phyloP scores from a whole-genome alignment of 495 filamentous ascomycete genomes.

The Tricharina praecox region DNA sequence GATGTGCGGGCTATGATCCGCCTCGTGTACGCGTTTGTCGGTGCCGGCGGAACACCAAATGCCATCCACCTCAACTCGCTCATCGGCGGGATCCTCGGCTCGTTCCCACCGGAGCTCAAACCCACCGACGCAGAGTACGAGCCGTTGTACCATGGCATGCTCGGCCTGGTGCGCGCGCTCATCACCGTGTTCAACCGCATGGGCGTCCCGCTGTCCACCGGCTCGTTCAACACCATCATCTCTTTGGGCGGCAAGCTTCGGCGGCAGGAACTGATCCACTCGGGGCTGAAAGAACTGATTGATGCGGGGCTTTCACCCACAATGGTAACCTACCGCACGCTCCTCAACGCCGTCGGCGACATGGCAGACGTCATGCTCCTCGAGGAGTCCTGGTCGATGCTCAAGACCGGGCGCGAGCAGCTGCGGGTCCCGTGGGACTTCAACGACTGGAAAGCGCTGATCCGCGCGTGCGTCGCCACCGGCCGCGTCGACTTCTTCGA shows the following conservation, averaged over 20 bases:
- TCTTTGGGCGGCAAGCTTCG: conserved; percentile 24
- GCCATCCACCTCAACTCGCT: conserved; percentile 24
- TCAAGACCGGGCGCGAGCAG: conserved; percentile 7
- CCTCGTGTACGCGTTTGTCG: conserved; percentile 27
- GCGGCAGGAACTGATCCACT: conserved; percentile 23
- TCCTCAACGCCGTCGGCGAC: conserved; percentile 27
- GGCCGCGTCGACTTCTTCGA: conserved; percentile 9
- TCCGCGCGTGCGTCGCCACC: conserved; percentile 8
- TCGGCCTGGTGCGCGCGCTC: conserved; percentile 15
- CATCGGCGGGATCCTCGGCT: conserved; percentile 17
- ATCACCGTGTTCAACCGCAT: conserved; percentile 17
- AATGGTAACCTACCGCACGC: conserved; percentile 26
- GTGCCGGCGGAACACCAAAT: conserved; percentile 26
- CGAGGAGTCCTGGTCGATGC: conserved; percentile 14
- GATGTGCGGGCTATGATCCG: conserved; percentile 26
- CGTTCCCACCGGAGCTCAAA: conserved; percentile 8
- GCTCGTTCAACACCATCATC: conserved; percentile 30
- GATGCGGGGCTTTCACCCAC: conserved; percentile 20
- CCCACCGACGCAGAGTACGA: conserved; percentile 4
- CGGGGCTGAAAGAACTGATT: conserved; percentile 22
- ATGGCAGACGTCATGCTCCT: conserved; percentile 23
- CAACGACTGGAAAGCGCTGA: conserved; percentile 14
- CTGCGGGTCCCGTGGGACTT: conserved; percentile 10
- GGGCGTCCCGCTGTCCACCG: conserved; percentile 14
- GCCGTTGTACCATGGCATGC: conserved; percentile 5